Conservation (phyloP, 2,329 filamentous ascomycete genomes). For the Penicillium sp. region DNA sequence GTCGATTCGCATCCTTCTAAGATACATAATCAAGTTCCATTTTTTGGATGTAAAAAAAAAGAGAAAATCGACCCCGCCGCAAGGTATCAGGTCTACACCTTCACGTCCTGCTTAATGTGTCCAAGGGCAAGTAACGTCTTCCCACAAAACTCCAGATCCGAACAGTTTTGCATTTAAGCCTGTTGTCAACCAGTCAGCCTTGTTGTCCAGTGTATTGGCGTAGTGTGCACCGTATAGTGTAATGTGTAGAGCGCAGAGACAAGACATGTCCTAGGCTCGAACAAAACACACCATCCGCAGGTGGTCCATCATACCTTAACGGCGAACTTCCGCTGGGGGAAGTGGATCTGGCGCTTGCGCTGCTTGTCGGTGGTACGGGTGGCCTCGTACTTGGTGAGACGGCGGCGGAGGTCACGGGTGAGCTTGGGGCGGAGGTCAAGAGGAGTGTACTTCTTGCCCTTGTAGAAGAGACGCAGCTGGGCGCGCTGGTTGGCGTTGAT, state of each 20-base stretch:
- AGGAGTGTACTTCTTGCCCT: constrained; percentile 98
- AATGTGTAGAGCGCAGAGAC: not conserved
- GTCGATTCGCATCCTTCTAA: constrained; percentile 39
- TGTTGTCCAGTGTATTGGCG: not conserved
- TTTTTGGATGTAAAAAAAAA: constrained; percentile 30
- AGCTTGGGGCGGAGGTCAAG: constrained; percentile 98
- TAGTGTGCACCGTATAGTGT: not conserved
- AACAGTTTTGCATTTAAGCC: constrained; percentile 31
- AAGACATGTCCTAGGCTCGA: not conserved
- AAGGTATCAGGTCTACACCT: constrained; percentile 31
- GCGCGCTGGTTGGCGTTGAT: constrained; percentile 99
- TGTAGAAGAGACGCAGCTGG: constrained; percentile 98
- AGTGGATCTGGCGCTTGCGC: constrained; percentile 93
- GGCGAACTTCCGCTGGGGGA: constrained; percentile 97
- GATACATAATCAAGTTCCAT: constrained; percentile 38
- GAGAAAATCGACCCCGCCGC: constrained; percentile 30
- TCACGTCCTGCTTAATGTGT: constrained; percentile 25
- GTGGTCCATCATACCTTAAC: constrained; percentile 69
- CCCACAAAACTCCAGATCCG: constrained; percentile 36
- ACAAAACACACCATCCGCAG: not conserved
- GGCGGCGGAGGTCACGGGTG: constrained; percentile 95
- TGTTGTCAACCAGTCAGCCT: constrained; percentile 14
- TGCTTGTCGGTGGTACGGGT: constrained; percentile 82
- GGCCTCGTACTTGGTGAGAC: constrained; percentile 87
- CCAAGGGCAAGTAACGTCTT: constrained; percentile 30